A percentile compares a stretch with the other conserved stretches of the same genome.
Evolutionary conservation across 352 stramenopile species (phyloP).

Genomic region (Thalassiosira exigua): DNA sequence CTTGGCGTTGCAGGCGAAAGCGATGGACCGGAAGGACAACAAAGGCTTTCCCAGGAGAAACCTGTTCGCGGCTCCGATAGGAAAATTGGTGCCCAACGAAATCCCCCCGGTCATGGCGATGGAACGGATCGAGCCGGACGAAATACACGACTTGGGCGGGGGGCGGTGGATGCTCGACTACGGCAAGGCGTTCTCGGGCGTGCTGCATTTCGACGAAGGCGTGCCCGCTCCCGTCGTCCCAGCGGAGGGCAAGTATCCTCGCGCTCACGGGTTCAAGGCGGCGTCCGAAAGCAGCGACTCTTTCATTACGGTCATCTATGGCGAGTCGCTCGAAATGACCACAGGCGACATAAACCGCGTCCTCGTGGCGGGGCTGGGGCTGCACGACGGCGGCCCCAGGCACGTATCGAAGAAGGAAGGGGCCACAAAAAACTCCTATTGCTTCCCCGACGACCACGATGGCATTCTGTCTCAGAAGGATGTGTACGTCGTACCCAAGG

Average conservation of each 20-base stretch:
- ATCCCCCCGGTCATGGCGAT: constrained; percentile 48
- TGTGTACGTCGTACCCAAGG: constrained; percentile 28
- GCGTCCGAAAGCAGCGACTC: constrained; percentile 14
- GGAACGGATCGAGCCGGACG: constrained; percentile 44
- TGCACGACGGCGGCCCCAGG: constrained; percentile 48
- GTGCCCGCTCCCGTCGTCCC: constrained; percentile 45
- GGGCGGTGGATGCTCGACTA: constrained; percentile 61
- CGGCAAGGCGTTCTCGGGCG: constrained; percentile 50
- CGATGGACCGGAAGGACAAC: background rate
- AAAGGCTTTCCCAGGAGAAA: constrained; percentile 1
- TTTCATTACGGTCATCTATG: constrained; percentile 53
- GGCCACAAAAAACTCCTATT: background rate
- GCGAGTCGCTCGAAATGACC: constrained; percentile 51
- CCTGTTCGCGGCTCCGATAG: constrained; percentile 38
- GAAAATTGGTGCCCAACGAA: constrained; percentile 41
- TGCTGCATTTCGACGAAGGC: constrained; percentile 57
- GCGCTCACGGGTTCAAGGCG: constrained; percentile 39
- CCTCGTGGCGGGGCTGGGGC: constrained; percentile 36
- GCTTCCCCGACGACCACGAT: constrained; percentile 46
- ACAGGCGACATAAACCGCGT: constrained; percentile 53
- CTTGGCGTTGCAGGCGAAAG: constrained; percentile 29
- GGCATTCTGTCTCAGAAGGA: constrained; percentile 33
- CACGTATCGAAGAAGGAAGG: constrained; percentile 34
- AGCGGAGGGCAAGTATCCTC: constrained; percentile 24
- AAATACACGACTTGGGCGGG: constrained; percentile 49